phyloP scores from a whole-genome alignment of 2,329 filamentous ascomycete genomes.

The Epichloe uncinata region DNA sequence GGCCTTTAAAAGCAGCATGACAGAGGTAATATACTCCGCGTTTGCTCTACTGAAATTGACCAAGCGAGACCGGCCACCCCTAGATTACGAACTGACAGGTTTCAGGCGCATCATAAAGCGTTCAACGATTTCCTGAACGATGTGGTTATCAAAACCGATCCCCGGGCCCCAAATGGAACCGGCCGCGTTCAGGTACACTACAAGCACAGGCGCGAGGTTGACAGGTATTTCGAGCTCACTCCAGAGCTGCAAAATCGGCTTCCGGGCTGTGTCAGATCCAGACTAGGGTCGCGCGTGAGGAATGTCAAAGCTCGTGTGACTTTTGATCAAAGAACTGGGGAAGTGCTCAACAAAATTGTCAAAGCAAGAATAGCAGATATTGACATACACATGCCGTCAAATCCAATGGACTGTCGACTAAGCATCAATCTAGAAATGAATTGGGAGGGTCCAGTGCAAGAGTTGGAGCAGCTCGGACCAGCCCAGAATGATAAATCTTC shows the following conservation, averaged over 20 bases:
- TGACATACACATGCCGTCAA: conserved; percentile 69
- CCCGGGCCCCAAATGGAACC: conserved; percentile 33
- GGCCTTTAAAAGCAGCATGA: conserved; percentile 81
- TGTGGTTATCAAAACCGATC: conserved; percentile 44
- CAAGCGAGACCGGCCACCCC: no score
- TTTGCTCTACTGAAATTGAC: background rate
- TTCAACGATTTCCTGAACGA: conserved; percentile 80
- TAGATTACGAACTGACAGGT: conserved; percentile 8
- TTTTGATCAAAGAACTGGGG: conserved; percentile 56
- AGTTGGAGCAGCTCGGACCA: conserved; percentile 31
- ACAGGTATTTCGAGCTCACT: conserved; percentile 71
- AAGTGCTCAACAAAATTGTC: conserved; percentile 70
- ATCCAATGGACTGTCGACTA: conserved; percentile 78
- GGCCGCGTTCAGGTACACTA: conserved; percentile 58
- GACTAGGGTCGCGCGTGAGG: conserved; percentile 38
- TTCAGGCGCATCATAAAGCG: conserved; percentile 61
- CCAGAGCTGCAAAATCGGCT: conserved; percentile 43
- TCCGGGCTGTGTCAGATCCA: conserved; percentile 48
- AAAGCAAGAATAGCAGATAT: conserved; percentile 81
- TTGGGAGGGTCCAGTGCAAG: conserved; percentile 56
- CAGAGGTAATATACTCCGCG: conserved; percentile 45
- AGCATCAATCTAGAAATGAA: conserved; percentile 92
- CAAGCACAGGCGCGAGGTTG: conserved; percentile 67
- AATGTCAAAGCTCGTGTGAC: conserved; percentile 47
- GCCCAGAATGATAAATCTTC: conserved; percentile 27